phyloP scores from a whole-genome alignment of 306 rosid genomes.

The Malus sieversii region DNA sequence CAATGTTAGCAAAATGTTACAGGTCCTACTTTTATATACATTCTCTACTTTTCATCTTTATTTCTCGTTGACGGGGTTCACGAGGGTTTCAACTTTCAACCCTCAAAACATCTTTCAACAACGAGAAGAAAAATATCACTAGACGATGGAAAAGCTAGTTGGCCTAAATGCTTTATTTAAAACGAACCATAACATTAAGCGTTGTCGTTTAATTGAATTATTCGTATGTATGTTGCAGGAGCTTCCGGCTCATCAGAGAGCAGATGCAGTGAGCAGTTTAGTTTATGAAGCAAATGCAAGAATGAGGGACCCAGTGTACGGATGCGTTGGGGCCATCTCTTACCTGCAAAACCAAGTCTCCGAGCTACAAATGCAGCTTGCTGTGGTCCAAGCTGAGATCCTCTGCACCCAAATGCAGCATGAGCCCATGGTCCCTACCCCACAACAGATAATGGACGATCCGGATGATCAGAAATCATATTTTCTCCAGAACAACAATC shows the following conservation, averaged over 20 bases:
- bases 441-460: not conserved
- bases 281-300: slow-evolving; percentile 97
- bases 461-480: slow-evolving; percentile 31
- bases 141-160: not conserved
- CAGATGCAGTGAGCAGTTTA: slow-evolving; percentile 87
- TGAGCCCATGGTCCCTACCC: slow-evolving; percentile 31
- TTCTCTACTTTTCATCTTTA: not conserved
- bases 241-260: slow-evolving; percentile 64
- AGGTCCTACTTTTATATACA: slow-evolving; percentile 23
- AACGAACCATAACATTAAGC: not conserved
- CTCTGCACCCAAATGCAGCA: slow-evolving; percentile 79
- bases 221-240: slow-evolving; percentile 37
- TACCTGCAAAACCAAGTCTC: slow-evolving; percentile 75
- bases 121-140: not conserved
- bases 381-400: slow-evolving; percentile 87
- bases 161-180: not conserved
- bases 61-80: not conserved
- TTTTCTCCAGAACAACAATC: slow-evolving; percentile 24
- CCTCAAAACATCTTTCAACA: not conserved
- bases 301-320: slow-evolving; percentile 83
- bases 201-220: not conserved
- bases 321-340: slow-evolving; percentile 83
- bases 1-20: slow-evolving; percentile 91
- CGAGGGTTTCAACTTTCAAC: not conserved
- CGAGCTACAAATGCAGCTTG: slow-evolving; percentile 88